Evolutionary conservation across 805 yeast species (phyloP).

Genomic region (Wickerhamomyces queroliae): DNA sequence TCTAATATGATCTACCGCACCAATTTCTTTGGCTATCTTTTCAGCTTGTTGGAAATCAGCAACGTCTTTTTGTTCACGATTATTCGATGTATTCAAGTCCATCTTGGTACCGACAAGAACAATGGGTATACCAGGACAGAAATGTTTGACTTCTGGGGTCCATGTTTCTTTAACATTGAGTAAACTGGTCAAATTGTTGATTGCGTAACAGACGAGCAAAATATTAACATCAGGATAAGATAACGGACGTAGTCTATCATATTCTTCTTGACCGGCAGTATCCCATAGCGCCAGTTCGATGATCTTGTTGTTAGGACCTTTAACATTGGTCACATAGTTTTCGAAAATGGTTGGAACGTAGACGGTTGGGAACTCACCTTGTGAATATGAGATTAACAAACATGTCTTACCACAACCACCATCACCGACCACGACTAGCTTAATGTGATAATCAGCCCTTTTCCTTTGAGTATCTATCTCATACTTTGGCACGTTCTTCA

Average conservation of each 20-base stretch:
- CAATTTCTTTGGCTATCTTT: slow-evolving; percentile 50
- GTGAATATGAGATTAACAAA: slow-evolving; percentile 56
- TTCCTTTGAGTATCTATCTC: slow-evolving; percentile 20
- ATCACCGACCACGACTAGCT: slow-evolving; percentile 82
- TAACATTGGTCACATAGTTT: slow-evolving; percentile 59
- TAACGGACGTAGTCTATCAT: slow-evolving; percentile 72
- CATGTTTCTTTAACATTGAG: slow-evolving; percentile 75
- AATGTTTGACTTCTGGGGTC: slow-evolving; percentile 82
- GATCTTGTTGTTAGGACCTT: slow-evolving; percentile 39
- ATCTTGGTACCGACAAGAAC: slow-evolving; percentile 78
- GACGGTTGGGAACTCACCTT: slow-evolving; percentile 61
- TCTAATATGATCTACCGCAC: slow-evolving; percentile 68
- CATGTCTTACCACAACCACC: slow-evolving; percentile 92
- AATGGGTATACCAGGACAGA: slow-evolving; percentile 75
- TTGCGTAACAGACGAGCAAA: slow-evolving; percentile 68
- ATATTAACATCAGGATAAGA: slow-evolving; percentile 77
- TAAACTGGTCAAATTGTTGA: slow-evolving; percentile 56
- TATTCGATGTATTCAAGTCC: slow-evolving; percentile 55
- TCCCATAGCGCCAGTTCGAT: slow-evolving; percentile 80
- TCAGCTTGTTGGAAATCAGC: slow-evolving; percentile 34
- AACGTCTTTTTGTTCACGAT: no score
- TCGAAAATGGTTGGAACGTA: slow-evolving; percentile 85
- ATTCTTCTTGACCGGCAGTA: slow-evolving; percentile 88
- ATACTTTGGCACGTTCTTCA: slow-evolving; percentile 22
- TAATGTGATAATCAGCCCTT: slow-evolving; percentile 34